Evolutionary conservation across 768 basidiomycete species (phyloP).

Genomic region (Candolleomyces eurysporus): DNA sequence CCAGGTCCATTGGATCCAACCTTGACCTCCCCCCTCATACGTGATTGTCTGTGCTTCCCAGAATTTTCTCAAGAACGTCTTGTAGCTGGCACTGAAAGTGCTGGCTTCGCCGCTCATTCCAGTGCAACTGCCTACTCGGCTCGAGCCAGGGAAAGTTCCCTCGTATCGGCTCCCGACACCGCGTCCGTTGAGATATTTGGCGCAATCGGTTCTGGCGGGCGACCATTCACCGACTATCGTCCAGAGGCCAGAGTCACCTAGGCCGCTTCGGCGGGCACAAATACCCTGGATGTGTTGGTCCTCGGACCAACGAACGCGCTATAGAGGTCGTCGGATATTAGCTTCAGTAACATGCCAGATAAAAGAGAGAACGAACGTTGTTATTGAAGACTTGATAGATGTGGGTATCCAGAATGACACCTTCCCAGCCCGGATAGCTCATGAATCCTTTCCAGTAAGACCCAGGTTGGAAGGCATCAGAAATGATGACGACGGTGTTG

Average conservation of each 20-base stretch:
- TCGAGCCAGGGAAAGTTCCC: conserved; percentile 61
- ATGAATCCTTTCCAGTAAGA: conserved; percentile 67
- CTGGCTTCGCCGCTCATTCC: conserved; percentile 69
- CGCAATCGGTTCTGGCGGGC: conserved; percentile 71
- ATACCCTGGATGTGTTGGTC: conserved; percentile 56
- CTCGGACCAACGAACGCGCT: conserved; percentile 39
- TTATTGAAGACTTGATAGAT: conserved; percentile 74
- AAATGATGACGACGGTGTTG: conserved; percentile 62
- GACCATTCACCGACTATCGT: conserved; percentile 86
- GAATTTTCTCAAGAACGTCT: conserved; percentile 71
- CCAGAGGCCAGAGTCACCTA: conserved; percentile 65
- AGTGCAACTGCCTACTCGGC: conserved; percentile 64
- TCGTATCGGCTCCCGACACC: conserved; percentile 66
- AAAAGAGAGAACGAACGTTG: conserved; percentile 36
- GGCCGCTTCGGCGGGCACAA: conserved; percentile 42
- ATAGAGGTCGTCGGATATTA: conserved; percentile 14
- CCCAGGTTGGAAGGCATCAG: conserved; percentile 75
- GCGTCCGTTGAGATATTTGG: conserved; percentile 81
- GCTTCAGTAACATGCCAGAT: not conserved
- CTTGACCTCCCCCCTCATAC: conserved; percentile 56
- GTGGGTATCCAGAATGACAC: conserved; percentile 78
- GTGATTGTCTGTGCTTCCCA: conserved; percentile 84
- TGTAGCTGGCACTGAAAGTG: conserved; percentile 72
- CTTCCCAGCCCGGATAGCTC: conserved; percentile 45
- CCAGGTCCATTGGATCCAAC: conserved; percentile 85